Base-by-base conservation (phyloP, 345 rosid genomes). In the Cardamine resedifolia region DNA sequence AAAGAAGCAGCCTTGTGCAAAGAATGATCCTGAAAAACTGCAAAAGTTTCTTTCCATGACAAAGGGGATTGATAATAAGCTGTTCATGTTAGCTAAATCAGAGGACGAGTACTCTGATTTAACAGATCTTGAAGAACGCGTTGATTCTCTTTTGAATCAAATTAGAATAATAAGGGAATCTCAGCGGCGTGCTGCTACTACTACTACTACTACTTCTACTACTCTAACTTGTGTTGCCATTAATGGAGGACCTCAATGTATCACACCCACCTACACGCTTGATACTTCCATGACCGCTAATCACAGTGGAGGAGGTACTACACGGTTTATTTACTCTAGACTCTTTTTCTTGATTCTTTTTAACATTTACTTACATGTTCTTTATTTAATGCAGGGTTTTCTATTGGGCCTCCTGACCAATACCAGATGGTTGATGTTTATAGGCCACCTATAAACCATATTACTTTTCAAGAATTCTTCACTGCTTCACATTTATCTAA, bases 401-500 rank as follows among this genome's bases (percentile, higher is more conserved):
- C 9, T 30, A 30, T 7, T 30, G 2, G 33, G 33, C 33, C 33
- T 30, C 33, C 33, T 30, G 33, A 30, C 8, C 33, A 30, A 30
- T 30, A 31, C 36, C 10, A 31, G 36, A 31, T 31, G 36, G 36
- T 31, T 7, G 36, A 31, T 31, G 36, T 31, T 31, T 8, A 31
- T 31, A 31, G 36, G 36, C 36, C 36, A 31, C 7, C 7, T 31
- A 31, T 8, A 7, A 31, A 31, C 36, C 36, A 31, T 7, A 31
- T 7, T 31, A 31, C 36, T 31, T 24, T 63, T 41, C 21, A 62
- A 15, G 66, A 47, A 10, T 5, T 67, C 28, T n/a, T 26, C 52
- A 55, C 69, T 30, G 41, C 76, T 28, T 80, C 85, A 23, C 60
- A 76, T 27, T 80, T 87, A 2, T 72, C 92, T 36, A 85, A 84